Evolutionary conservation across 1,284 basidiomycete genomes (phyloP), one percentile per base, ranked within the genome.

Genomic region (Fomitopsis betulina): DNA sequence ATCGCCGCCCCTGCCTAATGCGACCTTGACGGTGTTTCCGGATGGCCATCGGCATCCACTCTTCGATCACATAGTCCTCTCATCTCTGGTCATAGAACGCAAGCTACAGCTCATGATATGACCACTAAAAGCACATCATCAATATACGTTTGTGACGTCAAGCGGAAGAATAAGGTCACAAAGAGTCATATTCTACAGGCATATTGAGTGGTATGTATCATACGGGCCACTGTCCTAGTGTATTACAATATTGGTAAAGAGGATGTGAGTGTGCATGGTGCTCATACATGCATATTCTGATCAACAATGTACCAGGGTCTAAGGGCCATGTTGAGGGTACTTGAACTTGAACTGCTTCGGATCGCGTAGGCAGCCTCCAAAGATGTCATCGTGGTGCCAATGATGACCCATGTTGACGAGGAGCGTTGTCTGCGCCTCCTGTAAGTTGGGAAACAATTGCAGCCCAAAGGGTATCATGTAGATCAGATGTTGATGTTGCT

Each of bases 51-150:
- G 72, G 2, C 75, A 79, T 55, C 71, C 71, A 52, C 64, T 70
- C 33, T 73, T 80, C 58, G 78, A 79, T 54, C 76, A 79, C 53
- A 77, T 79, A 25, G 59, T 79, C 2, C 58, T 79, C 2, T 79
- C 77, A 2, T 73, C 76, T 1, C 61, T 80, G 33, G 70, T 79
- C n/a, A 66, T 79, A 2, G 76, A 78, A 58, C 66, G 77, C 53
- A 78, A 76, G 65, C 61, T 75, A 60, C 73, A 70, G 32, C 45
- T 47, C 25, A 47, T n/a, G 25, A 7, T 47, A 15, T 47, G 45
- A 47, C 25, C 25, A 6, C 17, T 37, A 10, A 15, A 37, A 12
- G 35, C 3, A 30, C 27, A 30, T 30, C 27, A 30, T 30, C 8
- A 30, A 30, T 30, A 30, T 30, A 30, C 27, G 8, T 30, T n/a